These are phyloP conservation scores for Sarcomyxa edulis DNA, from an alignment of 768 basidiomycete species.

Conservation along the genomic window DNA sequence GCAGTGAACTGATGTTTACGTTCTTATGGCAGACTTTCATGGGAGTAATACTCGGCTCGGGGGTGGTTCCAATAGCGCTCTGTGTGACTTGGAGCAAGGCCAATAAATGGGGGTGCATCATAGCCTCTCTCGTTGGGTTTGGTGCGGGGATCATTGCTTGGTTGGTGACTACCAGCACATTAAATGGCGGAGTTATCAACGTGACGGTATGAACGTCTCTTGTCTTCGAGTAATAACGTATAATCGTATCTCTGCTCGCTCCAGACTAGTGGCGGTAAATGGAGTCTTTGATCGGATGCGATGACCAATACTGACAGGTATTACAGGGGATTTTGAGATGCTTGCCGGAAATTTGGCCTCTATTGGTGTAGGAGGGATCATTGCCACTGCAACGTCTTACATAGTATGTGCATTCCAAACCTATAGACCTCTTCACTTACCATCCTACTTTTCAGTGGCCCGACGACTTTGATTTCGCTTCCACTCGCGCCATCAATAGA, in stretches of 20 bases:
- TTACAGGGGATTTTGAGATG: slow-evolving; percentile 59
- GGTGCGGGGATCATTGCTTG: slow-evolving; percentile 69
- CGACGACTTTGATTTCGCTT: slow-evolving; percentile 76
- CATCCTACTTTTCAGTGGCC: slow-evolving; percentile 48
- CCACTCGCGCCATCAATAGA: slow-evolving; percentile 73
- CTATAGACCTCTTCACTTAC: not conserved
- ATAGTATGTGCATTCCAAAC: slow-evolving; percentile 37
- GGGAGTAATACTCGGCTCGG: slow-evolving; percentile 83
- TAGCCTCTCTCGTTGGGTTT: slow-evolving; percentile 70
- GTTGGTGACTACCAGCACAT: slow-evolving; percentile 72
- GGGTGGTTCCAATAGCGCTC: slow-evolving; percentile 82
- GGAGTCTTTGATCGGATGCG: slow-evolving; percentile 27
- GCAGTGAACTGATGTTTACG: not conserved
- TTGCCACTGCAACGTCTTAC: slow-evolving; percentile 60
- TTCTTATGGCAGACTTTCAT: slow-evolving; percentile 60
- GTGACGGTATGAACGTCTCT: slow-evolving; percentile 51
- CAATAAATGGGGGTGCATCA: slow-evolving; percentile 80
- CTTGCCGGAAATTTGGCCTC: slow-evolving; percentile 87
- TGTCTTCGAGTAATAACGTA: not conserved
- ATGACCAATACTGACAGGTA: not conserved
- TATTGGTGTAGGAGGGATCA: slow-evolving; percentile 74
- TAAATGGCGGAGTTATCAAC: slow-evolving; percentile 68
- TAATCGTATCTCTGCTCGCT: slow-evolving; percentile 1
- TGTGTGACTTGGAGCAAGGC: slow-evolving; percentile 83
- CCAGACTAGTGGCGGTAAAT: slow-evolving; percentile 23